Percentiles rank a stretch among this genome's conserved stretches.
Evolutionary conservation across 805 yeast species (phyloP).

Genomic region (Lipomyces spencermartinsiae): DNA sequence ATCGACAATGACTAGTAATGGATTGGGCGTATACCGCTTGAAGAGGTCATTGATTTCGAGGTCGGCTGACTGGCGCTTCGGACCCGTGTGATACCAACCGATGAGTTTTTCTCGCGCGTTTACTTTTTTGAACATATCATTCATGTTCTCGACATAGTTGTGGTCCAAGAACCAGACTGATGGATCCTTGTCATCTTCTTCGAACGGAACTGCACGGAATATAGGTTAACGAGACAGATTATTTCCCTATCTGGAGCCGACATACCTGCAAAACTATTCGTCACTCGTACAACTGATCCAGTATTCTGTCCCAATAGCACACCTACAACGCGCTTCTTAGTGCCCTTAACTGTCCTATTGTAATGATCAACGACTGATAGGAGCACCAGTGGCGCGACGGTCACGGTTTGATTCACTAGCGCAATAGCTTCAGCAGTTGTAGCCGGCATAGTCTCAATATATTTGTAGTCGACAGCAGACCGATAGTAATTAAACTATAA

Average conservation of each 20-base stretch:
- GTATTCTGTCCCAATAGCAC: slow-evolving; percentile 86
- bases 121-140: slow-evolving; percentile 96
- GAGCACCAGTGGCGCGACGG: slow-evolving; percentile 94
- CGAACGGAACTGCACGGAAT: slow-evolving; percentile 70
- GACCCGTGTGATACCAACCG: slow-evolving; percentile 99
- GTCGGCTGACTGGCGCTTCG: slow-evolving; percentile 86
- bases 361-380: slow-evolving; percentile 95
- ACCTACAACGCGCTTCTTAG: slow-evolving; percentile 87
- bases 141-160: slow-evolving; percentile 93
- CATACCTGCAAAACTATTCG: slow-evolving; percentile 84
- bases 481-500: neutral
- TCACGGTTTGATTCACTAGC: slow-evolving; percentile 54
- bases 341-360: slow-evolving; percentile 78
- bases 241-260: neutral
- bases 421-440: slow-evolving; percentile 37
- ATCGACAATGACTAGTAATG: slow-evolving; percentile 87
- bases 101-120: slow-evolving; percentile 94
- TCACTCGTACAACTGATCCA: slow-evolving; percentile 64
- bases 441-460: slow-evolving; percentile 31
- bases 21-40: slow-evolving; percentile 79
- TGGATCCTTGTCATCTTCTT: slow-evolving; percentile 91
- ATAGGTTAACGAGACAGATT: neutral
- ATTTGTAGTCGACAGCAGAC: neutral
- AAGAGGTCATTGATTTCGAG: slow-evolving; percentile 88
- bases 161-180: slow-evolving; percentile 97